Evolutionary conservation across 148 eudicot genomes (phyloP).

Genomic region (Rhododendron simsii): DNA sequence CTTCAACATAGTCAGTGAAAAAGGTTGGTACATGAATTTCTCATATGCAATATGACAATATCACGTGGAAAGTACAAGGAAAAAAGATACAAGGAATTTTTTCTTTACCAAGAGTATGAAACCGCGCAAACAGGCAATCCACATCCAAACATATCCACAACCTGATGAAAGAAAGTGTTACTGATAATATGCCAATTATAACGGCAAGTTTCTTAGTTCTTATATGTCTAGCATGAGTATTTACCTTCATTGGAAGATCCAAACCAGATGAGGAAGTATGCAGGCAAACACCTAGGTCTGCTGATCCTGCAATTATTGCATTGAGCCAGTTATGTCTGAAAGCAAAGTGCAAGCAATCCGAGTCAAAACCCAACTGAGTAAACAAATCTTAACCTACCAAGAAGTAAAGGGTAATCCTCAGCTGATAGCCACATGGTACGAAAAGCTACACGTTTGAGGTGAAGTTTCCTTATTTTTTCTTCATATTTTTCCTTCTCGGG

Average conservation of each 20-base stretch:
- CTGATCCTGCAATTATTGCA: constrained; percentile 62
- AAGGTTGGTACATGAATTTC: background rate
- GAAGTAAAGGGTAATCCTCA: constrained; percentile 91
- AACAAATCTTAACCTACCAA: constrained; percentile 42
- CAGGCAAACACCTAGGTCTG: constrained; percentile 93
- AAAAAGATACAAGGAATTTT: background rate
- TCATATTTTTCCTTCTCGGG: constrained; percentile 91
- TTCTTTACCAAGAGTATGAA: constrained; percentile 86
- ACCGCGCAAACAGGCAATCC: constrained; percentile 98
- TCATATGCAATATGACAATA: background rate
- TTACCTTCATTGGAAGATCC: constrained; percentile 94
- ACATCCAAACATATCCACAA: constrained; percentile 99
- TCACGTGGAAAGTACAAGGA: background rate
- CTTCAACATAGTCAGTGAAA: constrained; percentile 28
- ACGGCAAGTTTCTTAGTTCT: background rate
- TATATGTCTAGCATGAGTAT: background rate
- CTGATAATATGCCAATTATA: background rate
- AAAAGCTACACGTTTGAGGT: constrained; percentile 89
- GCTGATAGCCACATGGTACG: constrained; percentile 98
- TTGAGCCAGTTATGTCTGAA: background rate
- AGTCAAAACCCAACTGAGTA: background rate
- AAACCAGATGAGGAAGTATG: constrained; percentile 98
- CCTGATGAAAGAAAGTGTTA: constrained; percentile 37
- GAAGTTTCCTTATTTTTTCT: constrained; percentile 71
- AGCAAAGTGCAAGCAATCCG: background rate